Base-by-base conservation (phyloP, 225 moss, liverwort and hornwort species). In the Neckera pumila region DNA sequence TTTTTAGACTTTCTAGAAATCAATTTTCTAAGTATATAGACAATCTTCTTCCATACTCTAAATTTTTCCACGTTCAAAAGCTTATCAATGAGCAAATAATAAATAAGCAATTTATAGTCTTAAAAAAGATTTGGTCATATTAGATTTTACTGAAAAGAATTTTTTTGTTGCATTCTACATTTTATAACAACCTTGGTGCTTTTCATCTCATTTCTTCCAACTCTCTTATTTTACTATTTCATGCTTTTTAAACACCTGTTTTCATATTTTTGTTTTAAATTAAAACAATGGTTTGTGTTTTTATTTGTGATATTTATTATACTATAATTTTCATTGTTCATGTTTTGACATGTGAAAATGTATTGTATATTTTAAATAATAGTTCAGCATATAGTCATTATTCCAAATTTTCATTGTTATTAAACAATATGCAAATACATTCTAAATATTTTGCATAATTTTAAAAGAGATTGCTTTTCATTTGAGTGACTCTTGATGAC, bases 191-290 rank as follows among this genome's bases (percentile, higher is more conserved):
- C 43, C 0, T 19, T 14, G 22, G 14, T 51, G 11, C 14, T 8
- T 22, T 34, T 47, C 13, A 14, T 19, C 1, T 61, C 12, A 59
- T 57, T 21, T 74, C 7, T n/a, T 84, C 4, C 1, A 12, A 16
- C 3, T 42, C 2, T 30, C 33, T 57, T 11, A 14, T n/a, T 21
- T 15, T 31, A 57, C 10, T 22, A 17, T 23, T 64, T 3, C 19
- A 1, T 40, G 4, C 16, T 25, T 8, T 0, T 8, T 43, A 2
- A 19, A 14, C 3, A 17, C 18, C 9, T 59, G 15, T 26, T 28
- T 19, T 17, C 17, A 4, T 11, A 7, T 49, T 43, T 56, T 19
- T 26, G 16, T 2, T 54, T 8, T 6, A 1, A 80, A 9, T 75
- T 11, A 28, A 14, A 53, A 74, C 2, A 63, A 47, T 17, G 2